Evolutionary conservation across 495 filamentous ascomycete species (phyloP).

Genomic region (Lophiostoma macrostomum): DNA sequence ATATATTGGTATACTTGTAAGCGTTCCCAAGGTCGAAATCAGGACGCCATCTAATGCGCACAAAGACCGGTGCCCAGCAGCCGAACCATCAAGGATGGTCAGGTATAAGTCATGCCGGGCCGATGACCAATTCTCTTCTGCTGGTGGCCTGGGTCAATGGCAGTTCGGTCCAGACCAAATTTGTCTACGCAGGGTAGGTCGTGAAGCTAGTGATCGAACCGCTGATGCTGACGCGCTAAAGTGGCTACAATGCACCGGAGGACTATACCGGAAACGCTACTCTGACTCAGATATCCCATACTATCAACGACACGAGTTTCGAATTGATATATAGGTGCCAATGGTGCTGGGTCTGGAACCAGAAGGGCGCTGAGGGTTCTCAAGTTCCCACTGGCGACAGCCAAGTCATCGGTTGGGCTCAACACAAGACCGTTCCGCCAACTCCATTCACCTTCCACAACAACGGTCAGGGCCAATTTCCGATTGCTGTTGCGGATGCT

Average conservation of each 20-base stretch:
- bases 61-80: too few relatives aligned
- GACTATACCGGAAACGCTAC: slow-evolving; percentile 59
- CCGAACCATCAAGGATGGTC: slow-evolving; percentile 54
- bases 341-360: slow-evolving; percentile 59
- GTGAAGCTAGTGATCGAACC: neutral
- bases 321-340: slow-evolving; percentile 61
- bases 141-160: slow-evolving; percentile 56
- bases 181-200: slow-evolving; percentile 50
- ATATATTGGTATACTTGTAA: slow-evolving; percentile 54
- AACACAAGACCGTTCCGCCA: slow-evolving; percentile 17
- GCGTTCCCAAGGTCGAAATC: too few relatives aligned
- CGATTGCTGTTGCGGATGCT: slow-evolving; percentile 43
- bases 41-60: too few relatives aligned
- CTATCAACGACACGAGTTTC: slow-evolving; percentile 52
- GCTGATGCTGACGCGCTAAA: slow-evolving; percentile 17
- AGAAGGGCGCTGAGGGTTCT: slow-evolving; percentile 47
- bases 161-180: slow-evolving; percentile 51
- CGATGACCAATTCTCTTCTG: slow-evolving; percentile 58
- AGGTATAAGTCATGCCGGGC: slow-evolving; percentile 55
- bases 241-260: slow-evolving; percentile 55
- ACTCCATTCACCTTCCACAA: slow-evolving; percentile 27
- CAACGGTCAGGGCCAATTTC: slow-evolving; percentile 45
- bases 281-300: slow-evolving; percentile 55
- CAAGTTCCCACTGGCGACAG: slow-evolving; percentile 33
- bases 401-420: slow-evolving; percentile 33